Evolutionary conservation across 2,329 filamentous ascomycete species (phyloP).

Genomic region (Sphaerulina musiva): DNA sequence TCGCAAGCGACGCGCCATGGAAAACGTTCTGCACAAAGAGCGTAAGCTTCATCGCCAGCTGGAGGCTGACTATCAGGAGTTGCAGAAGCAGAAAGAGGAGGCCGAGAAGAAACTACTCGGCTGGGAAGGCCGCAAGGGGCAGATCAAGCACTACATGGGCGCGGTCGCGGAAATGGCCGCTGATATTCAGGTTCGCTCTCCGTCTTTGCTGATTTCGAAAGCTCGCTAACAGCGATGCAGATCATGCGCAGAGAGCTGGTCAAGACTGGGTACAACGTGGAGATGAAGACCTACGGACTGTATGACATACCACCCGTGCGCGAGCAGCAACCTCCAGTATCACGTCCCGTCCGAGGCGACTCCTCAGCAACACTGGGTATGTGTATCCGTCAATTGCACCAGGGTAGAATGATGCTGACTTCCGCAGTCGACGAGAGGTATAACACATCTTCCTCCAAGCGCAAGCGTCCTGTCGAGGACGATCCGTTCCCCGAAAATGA

Average conservation of each 20-base stretch:
- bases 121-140: constrained; percentile 30
- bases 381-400: background rate
- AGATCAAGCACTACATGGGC: constrained; percentile 35
- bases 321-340: background rate
- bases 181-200: background rate
- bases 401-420: background rate
- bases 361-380: constrained; percentile 18
- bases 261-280: constrained; percentile 29
- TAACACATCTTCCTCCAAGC: constrained; percentile 27
- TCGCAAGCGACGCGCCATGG: constrained; percentile 14
- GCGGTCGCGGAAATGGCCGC: constrained; percentile 31
- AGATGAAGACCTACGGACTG: constrained; percentile 23
- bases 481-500: constrained; percentile 16
- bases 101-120: constrained; percentile 26
- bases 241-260: constrained; percentile 26
- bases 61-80: constrained; percentile 10
- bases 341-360: background rate
- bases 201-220: background rate
- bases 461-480: constrained; percentile 27
- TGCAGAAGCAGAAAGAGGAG: constrained; percentile 24
- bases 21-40: constrained; percentile 8
- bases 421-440: constrained; percentile 14
- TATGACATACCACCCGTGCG: constrained; percentile 2
- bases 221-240: background rate
- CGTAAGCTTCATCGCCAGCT: background rate